Percentiles rank a stretch among this genome's conserved stretches.
These are phyloP conservation scores for Echria macrotheca DNA, from an alignment of 495 filamentous ascomycete genomes.

Conservation along the genomic window DNA sequence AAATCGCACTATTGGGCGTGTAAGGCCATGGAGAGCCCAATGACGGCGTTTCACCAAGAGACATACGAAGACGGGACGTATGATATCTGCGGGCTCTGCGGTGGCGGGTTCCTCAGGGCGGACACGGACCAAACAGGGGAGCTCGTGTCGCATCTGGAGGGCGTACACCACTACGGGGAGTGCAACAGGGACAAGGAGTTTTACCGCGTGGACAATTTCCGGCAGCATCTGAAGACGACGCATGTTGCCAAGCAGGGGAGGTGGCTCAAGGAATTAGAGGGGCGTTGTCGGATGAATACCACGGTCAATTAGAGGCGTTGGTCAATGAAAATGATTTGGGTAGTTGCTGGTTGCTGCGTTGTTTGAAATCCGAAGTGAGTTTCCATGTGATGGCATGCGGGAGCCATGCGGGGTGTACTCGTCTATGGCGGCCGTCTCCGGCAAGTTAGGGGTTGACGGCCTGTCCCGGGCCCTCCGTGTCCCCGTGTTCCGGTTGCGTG, in stretches of 20 bases:
- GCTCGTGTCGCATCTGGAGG: slow-evolving; percentile 59
- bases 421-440: too few species aligned
- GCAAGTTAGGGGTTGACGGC: too few species aligned
- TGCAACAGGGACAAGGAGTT: slow-evolving; percentile 86
- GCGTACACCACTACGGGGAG: slow-evolving; percentile 74
- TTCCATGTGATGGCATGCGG: too few species aligned
- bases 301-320: too few species aligned
- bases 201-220: slow-evolving; percentile 81
- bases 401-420: too few species aligned
- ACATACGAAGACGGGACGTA: slow-evolving; percentile 32
- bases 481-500: too few species aligned
- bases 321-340: too few species aligned
- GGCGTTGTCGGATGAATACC: slow-evolving; percentile 18
- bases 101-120: slow-evolving; percentile 67
- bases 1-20: slow-evolving; percentile 83
- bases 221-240: slow-evolving; percentile 83
- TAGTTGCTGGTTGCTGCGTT: too few species aligned
- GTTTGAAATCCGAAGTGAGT: too few species aligned
- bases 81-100: slow-evolving; percentile 82
- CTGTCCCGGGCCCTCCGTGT: too few species aligned
- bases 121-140: slow-evolving; percentile 48
- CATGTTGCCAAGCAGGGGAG: slow-evolving; percentile 41
- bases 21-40: slow-evolving; percentile 48
- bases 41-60: slow-evolving; percentile 63
- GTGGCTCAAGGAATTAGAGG: slow-evolving; percentile 28